These are phyloP conservation scores for Starmerella sp. DNA, from an alignment of 805 yeast genomes.

Conservation along the genomic window DNA sequence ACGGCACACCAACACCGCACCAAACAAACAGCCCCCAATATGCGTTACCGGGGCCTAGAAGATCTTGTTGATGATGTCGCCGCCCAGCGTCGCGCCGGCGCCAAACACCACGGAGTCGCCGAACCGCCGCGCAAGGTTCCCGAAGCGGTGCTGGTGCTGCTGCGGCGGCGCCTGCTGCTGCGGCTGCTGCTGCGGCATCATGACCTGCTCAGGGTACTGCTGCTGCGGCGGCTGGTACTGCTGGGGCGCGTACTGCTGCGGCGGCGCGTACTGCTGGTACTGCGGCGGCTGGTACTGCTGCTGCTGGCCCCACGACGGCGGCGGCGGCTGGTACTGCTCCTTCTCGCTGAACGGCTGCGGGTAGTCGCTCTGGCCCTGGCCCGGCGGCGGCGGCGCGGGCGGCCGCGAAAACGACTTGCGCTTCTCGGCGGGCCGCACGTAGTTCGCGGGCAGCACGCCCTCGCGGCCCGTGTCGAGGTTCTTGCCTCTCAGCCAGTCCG, in stretches of 20 bases:
- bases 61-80: slow-evolving; percentile 51
- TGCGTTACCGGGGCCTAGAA: slow-evolving; percentile 6
- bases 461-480: slow-evolving; percentile 37
- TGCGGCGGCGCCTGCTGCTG: slow-evolving; percentile 21
- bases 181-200: slow-evolving; percentile 19
- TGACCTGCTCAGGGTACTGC: slow-evolving; percentile 22
- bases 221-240: slow-evolving; percentile 23
- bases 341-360: slow-evolving; percentile 20
- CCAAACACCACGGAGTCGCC: slow-evolving; percentile 93
- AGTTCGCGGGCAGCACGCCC: slow-evolving; percentile 87
- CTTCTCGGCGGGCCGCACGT: slow-evolving; percentile 39
- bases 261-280: slow-evolving; percentile 19
- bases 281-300: slow-evolving; percentile 14
- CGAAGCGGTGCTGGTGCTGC: slow-evolving; percentile 17
- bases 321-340: slow-evolving; percentile 10
- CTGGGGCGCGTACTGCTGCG: slow-evolving; percentile 26
- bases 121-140: slow-evolving; percentile 53
- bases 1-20: too few relatives aligned
- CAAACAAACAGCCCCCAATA: too few relatives aligned
- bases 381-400: slow-evolving; percentile 11
- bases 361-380: slow-evolving; percentile 13
- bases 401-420: slow-evolving; percentile 18
- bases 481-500: slow-evolving; percentile 87
- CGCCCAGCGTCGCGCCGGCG: slow-evolving; percentile 91
- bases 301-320: slow-evolving; percentile 14